Conservation (phyloP, 768 basidiomycete species). For the Clavulina sp. region DNA sequence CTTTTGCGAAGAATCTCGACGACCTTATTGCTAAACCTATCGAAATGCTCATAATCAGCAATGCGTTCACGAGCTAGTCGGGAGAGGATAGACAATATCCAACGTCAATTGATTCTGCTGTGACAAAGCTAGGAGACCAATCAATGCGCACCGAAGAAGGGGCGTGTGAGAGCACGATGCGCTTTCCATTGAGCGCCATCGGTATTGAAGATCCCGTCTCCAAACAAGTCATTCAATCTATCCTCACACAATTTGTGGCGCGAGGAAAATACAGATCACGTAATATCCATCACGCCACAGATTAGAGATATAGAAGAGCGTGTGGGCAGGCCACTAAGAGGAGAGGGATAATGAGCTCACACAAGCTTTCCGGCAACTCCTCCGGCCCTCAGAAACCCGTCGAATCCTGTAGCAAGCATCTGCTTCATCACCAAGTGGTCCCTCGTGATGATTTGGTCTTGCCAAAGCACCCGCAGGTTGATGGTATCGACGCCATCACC, state of each 20-base stretch:
- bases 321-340: no score
- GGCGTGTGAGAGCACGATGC: slow-evolving; percentile 16
- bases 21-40: slow-evolving; percentile 10
- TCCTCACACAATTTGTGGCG: not conserved
- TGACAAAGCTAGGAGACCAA: not conserved
- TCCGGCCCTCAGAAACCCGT: slow-evolving; percentile 5
- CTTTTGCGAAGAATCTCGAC: slow-evolving; percentile 5
- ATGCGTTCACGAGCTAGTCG: slow-evolving; percentile 11
- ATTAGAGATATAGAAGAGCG: no score
- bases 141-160: slow-evolving; percentile 15
- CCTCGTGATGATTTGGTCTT: slow-evolving; percentile 7
- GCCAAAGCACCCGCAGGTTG: not conserved
- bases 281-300: no score
- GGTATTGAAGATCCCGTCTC: slow-evolving; percentile 20
- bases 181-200: slow-evolving; percentile 24
- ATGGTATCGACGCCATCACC: not conserved
- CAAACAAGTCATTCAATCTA: slow-evolving; percentile 13
- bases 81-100: no score
- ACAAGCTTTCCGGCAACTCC: not conserved
- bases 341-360: not conserved
- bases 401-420: slow-evolving; percentile 9
- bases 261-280: not conserved
- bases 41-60: slow-evolving; percentile 11
- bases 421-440: slow-evolving; percentile 7
- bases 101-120: no score